Percentiles rank a stretch among this genome's conserved stretches.
phyloP scores from a whole-genome alignment of 352 stramenopile species.

The Globisporangium viniferum region DNA sequence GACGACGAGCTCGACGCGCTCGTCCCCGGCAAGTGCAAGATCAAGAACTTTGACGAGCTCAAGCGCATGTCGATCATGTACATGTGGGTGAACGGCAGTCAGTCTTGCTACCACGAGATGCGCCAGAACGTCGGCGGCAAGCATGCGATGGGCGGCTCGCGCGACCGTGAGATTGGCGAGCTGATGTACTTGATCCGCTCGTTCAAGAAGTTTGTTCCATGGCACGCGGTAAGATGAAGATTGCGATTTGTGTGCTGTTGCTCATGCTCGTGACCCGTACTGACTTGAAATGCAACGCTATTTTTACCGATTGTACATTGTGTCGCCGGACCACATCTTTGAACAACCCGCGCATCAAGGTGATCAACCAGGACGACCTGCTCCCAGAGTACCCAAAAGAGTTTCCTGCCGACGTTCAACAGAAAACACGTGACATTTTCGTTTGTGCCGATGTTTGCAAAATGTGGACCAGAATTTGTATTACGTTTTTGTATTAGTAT shows the following conservation, averaged over 20 bases:
- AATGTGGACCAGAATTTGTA: too few relatives aligned
- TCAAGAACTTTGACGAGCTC: constrained; percentile 84
- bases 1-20: constrained; percentile 46
- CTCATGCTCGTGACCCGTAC: neutral
- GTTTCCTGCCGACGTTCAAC: constrained; percentile 83
- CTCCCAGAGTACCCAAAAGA: constrained; percentile 78
- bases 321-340: constrained; percentile 76
- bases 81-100: constrained; percentile 86
- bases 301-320: constrained; percentile 45
- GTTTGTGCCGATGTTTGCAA: too few relatives aligned
- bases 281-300: neutral
- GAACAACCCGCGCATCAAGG: constrained; percentile 78
- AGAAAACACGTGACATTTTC: constrained; percentile 12
- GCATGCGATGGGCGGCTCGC: constrained; percentile 68
- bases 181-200: constrained; percentile 87
- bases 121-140: constrained; percentile 67
- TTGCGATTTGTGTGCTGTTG: neutral
- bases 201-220: constrained; percentile 78
- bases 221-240: constrained; percentile 47
- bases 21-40: constrained; percentile 74
- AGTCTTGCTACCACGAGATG: constrained; percentile 78
- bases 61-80: constrained; percentile 88
- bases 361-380: constrained; percentile 86
- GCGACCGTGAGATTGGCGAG: constrained; percentile 86
- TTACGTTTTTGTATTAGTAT: too few relatives aligned